Base-by-base conservation (phyloP, 225 moss, liverwort and hornwort genomes). In the Takakia lepidozioides region DNA sequence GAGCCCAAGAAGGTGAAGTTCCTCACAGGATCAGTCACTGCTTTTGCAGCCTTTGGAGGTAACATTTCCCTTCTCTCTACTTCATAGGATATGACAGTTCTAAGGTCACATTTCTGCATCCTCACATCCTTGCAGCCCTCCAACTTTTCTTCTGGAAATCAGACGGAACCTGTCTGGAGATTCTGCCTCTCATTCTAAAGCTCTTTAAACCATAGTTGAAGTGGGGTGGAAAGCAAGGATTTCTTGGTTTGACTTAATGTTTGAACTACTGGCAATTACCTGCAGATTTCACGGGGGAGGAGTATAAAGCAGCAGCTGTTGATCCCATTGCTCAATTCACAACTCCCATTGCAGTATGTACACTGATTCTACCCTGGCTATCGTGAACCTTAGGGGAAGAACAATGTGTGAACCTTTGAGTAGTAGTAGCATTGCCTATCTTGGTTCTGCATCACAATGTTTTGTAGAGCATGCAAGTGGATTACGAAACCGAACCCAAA, bases 241-340 rank as follows among this genome's bases (percentile, higher is more conserved):
- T n/a, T n/a, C n/a, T n/a, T n/a, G n/a, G n/a, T n/a, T n/a, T n/a
- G n/a, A n/a, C n/a, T n/a, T n/a, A n/a, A n/a, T n/a, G n/a, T n/a
- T n/a, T 45, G 19, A 24, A 11, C 27, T 28, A 3, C 15, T 6
- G 15, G 38, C 8, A 10, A 27, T 16, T 34, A 8, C 20, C 28
- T 63, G 68, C 78, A 91, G 82, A 85, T 5, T 64, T 82, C 27
- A 74, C 85, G 48, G 80, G 75, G 20, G 64, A 83, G 58, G 75
- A 81, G 37, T 98, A 74, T 49, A 50, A 78, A 62, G 68, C 75
- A 61, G 82, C 78, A 56, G 57, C 49, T 51, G 75, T 91, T 52
- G 95, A 98, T 66, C 84, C 90, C 20, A 81, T 98, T 35, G 87
- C 95, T 38, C 74, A 82, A 30, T 98, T 85, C 55, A 71, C 77